Evolutionary conservation across 2,329 filamentous ascomycete species (phyloP).

Genomic region (Cladophialophora yegresii): DNA sequence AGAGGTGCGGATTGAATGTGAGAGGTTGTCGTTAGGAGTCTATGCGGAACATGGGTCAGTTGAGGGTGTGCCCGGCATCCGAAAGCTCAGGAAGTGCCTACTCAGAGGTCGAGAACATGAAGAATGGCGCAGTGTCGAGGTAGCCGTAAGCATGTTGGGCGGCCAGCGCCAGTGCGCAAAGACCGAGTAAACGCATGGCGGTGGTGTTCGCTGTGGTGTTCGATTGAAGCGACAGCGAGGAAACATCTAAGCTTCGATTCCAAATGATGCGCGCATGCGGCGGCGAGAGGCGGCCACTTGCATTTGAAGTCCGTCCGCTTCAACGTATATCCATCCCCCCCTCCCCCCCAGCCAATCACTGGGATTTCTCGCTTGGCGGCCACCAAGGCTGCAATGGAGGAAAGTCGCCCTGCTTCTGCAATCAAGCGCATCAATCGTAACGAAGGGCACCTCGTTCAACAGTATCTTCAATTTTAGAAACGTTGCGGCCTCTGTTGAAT

Average conservation of each 20-base stretch:
- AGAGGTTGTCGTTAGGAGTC: constrained; percentile 44
- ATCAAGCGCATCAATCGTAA: neutral
- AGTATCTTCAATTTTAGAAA: neutral
- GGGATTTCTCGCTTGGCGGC: neutral
- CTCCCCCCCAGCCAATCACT: neutral
- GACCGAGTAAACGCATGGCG: constrained; percentile 29
- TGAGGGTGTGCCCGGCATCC: neutral
- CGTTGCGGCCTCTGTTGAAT: neutral
- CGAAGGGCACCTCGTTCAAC: neutral
- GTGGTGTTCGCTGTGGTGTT: constrained; percentile 13
- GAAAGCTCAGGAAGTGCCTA: constrained; percentile 49
- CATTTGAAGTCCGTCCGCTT: constrained; percentile 14
- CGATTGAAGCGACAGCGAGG: constrained; percentile 8
- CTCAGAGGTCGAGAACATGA: constrained; percentile 82
- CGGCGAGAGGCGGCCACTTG: neutral
- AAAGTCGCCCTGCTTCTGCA: neutral
- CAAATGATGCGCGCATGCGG: constrained; percentile 18
- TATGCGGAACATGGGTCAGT: constrained; percentile 21
- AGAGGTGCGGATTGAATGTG: constrained; percentile 49
- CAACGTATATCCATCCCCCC: constrained; percentile 16
- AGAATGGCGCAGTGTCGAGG: constrained; percentile 78
- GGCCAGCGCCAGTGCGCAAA: constrained; percentile 35
- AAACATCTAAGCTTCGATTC: constrained; percentile 12
- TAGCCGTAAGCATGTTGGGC: constrained; percentile 31
- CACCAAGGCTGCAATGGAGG: neutral